These are phyloP conservation scores for Phytophthora meadii DNA, from an alignment of 352 stramenopile genomes.

Conservation along the genomic window DNA sequence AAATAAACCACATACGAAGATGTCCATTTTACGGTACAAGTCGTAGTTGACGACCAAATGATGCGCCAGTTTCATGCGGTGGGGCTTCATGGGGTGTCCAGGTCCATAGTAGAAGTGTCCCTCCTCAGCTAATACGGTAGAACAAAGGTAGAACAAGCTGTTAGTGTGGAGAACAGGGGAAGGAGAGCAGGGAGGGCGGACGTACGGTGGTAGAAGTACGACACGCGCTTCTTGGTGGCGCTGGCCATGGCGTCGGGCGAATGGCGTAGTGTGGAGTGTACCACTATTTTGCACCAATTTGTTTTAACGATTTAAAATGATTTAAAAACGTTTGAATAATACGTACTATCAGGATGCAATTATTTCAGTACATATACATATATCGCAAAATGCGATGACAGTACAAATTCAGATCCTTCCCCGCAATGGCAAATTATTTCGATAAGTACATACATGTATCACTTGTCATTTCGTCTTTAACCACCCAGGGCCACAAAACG, in stretches of 20 bases:
- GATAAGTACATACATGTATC: too few species aligned
- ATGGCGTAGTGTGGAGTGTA: slow-evolving; percentile 14
- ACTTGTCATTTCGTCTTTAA: too few species aligned
- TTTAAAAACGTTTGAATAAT: too few species aligned
- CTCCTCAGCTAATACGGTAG: slow-evolving; percentile 85
- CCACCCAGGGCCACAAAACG: too few species aligned
- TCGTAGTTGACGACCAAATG: slow-evolving; percentile 99
- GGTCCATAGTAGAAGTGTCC: slow-evolving; percentile 98
- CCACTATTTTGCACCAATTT: not conserved
- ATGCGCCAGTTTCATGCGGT: slow-evolving; percentile 97
- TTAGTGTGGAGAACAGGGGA: slow-evolving; percentile 2
- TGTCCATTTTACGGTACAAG: slow-evolving; percentile 99
- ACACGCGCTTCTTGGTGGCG: slow-evolving; percentile 79
- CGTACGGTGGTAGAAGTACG: slow-evolving; percentile 90
- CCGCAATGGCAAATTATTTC: too few species aligned
- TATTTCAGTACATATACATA: not conserved
- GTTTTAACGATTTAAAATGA: too few species aligned
- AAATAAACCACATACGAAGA: slow-evolving; percentile 85
- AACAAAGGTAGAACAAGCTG: not conserved
- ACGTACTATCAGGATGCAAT: too few species aligned
- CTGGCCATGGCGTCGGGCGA: slow-evolving; percentile 30
- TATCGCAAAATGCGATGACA: too few species aligned
- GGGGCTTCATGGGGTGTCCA: slow-evolving; percentile 98
- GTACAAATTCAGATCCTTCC: too few species aligned
- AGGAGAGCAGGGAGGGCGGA: not conserved